Conservation (phyloP, 2,329 filamentous ascomycete species). For the Diaporthe sp. region DNA sequence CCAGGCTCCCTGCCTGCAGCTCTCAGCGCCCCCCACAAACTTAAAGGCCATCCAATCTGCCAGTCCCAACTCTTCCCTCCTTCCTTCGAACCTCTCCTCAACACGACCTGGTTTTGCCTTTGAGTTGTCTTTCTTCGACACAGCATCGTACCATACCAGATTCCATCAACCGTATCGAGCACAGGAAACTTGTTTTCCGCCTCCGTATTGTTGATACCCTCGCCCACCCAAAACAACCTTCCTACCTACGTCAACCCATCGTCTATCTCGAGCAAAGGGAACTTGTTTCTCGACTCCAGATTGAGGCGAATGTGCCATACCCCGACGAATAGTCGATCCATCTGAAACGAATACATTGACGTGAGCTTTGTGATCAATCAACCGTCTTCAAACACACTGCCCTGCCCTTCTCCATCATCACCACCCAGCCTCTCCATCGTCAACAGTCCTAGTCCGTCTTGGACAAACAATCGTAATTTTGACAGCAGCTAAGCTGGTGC, state of each 20-base stretch:
- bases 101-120: background rate
- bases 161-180: background rate
- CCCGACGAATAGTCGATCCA: background rate
- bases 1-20: background rate
- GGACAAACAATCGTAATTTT: background rate
- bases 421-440: background rate
- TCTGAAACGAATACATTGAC: background rate
- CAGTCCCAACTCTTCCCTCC: background rate
- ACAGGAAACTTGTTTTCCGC: background rate
- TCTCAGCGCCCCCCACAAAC: fast-evolving
- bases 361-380: background rate
- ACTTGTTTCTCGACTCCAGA: background rate
- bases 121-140: conserved; percentile 2
- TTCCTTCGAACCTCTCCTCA: background rate
- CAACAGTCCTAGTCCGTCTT: background rate
- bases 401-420: background rate
- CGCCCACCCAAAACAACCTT: background rate
- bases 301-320: background rate
- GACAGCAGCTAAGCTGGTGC: background rate
- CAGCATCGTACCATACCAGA: background rate
- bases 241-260: background rate
- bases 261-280: conserved; percentile 2
- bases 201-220: background rate
- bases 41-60: background rate
- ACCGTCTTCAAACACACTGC: background rate